Evolutionary conservation across 192 early-diverging fungal genomes (phyloP).

Genomic region (Lunasporangiospora selenospora): DNA sequence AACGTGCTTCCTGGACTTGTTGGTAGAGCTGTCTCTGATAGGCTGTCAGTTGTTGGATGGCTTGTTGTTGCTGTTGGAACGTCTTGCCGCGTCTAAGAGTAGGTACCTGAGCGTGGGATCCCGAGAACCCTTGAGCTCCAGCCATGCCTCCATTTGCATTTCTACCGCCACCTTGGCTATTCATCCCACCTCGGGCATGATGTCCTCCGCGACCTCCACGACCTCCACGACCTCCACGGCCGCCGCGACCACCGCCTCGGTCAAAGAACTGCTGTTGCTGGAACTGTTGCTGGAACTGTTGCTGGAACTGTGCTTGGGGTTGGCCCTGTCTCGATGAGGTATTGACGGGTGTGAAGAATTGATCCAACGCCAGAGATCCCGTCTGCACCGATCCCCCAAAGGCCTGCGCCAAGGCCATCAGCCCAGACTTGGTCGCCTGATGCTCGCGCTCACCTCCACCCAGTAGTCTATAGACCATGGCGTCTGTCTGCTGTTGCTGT

Average conservation of each 20-base stretch:
- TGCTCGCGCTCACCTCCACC: conserved; percentile 8
- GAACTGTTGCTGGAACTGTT: conserved; percentile 16
- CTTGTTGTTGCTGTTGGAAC: conserved; percentile 44
- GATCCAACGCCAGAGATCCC: no score
- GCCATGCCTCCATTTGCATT: no score
- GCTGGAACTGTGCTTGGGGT: conserved; percentile 1
- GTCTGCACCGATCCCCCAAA: no score
- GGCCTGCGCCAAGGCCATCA: conserved; percentile 24
- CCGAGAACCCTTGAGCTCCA: no score
- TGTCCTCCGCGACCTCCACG: conserved; percentile 6
- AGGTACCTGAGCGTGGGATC: conserved; percentile 14
- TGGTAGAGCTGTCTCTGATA: conserved; percentile 42
- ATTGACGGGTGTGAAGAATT: conserved; percentile 11
- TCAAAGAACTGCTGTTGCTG: background rate
- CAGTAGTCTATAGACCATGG: no score
- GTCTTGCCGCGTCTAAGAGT: conserved; percentile 28
- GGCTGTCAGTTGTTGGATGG: conserved; percentile 33
- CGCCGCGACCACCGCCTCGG: background rate
- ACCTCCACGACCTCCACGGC: conserved; percentile 1
- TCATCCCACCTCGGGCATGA: no score
- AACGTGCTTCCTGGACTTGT: no score
- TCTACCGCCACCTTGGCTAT: no score
- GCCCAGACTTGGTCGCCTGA: conserved; percentile 14
- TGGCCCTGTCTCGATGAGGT: background rate
- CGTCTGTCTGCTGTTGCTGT: background rate